These are phyloP conservation scores for Paraglomus brasilianum DNA, from an alignment of 192 early-diverging fungal genomes.

Conservation along the genomic window DNA sequence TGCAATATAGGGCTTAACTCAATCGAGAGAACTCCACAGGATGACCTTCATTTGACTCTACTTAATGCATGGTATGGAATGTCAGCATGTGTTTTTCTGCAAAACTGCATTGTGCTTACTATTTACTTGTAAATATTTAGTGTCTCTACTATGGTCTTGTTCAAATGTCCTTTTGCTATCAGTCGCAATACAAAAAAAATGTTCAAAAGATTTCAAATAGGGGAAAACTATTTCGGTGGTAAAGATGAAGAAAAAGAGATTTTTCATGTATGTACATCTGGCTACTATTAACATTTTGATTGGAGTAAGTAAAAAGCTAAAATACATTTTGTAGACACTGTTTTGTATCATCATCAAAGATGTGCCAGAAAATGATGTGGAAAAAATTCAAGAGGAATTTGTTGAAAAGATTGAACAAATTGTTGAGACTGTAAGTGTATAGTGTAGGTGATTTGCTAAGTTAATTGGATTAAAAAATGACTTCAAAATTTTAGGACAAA, in stretches of 20 bases:
- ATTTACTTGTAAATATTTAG: too few relatives aligned
- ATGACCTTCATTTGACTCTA: constrained; percentile 19
- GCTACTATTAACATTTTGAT: too few relatives aligned
- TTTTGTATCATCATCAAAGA: constrained; percentile 34
- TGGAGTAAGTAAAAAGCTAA: too few relatives aligned
- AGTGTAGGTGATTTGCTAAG: too few relatives aligned
- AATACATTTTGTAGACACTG: constrained; percentile 3
- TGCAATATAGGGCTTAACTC: constrained; percentile 9
- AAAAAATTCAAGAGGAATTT: constrained; percentile 29
- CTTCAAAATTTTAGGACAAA: constrained; percentile 8
- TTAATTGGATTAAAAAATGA: background rate
- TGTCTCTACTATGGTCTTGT: constrained; percentile 25
- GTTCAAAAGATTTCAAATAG: constrained; percentile 33
- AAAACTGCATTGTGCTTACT: too few relatives aligned
- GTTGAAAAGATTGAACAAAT: constrained; percentile 26
- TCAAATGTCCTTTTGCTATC: constrained; percentile 30
- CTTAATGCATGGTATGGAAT: too few relatives aligned
- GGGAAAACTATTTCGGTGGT: constrained; percentile 27
- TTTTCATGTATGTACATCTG: constrained; percentile 15
- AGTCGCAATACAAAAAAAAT: constrained; percentile 29
- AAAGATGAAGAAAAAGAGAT: too few relatives aligned
- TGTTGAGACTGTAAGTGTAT: constrained; percentile 5
- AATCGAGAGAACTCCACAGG: constrained; percentile 33
- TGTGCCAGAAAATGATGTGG: constrained; percentile 24
- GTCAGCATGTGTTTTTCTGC: too few relatives aligned